phyloP scores from a whole-genome alignment of 2,329 filamentous ascomycete genomes.

The Pseudogymnoascus verrucosus region DNA sequence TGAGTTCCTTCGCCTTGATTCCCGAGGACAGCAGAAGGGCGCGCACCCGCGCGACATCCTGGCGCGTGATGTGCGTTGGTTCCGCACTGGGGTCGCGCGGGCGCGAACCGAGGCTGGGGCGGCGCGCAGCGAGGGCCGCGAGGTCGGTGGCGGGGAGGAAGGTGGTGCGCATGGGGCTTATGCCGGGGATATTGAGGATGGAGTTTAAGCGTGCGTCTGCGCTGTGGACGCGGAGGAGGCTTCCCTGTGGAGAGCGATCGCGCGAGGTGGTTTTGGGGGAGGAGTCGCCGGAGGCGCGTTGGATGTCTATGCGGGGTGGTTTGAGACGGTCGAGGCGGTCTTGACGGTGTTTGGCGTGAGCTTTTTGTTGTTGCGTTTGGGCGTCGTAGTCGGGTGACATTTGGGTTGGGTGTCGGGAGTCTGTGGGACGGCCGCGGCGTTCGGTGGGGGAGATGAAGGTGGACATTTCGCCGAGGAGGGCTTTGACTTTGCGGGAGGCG shows the following conservation, averaged over 20 bases:
- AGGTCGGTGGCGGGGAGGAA: slow-evolving; percentile 39
- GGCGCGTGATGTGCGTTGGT: slow-evolving; percentile 41
- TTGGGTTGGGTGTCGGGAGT: slow-evolving; percentile 17
- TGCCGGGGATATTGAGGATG: slow-evolving; percentile 27
- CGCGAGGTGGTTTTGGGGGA: slow-evolving; percentile 15
- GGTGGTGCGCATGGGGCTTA: slow-evolving; percentile 24
- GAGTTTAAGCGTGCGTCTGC: slow-evolving; percentile 28
- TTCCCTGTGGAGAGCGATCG: slow-evolving; percentile 13
- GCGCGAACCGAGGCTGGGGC: slow-evolving; percentile 23
- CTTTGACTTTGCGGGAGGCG: slow-evolving; percentile 6
- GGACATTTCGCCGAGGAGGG: slow-evolving; percentile 31
- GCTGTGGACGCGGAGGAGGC: slow-evolving; percentile 17
- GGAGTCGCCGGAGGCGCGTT: slow-evolving; percentile 27
- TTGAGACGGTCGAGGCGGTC: slow-evolving; percentile 29
- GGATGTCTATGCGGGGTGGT: slow-evolving; percentile 40
- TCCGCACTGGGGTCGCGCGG: slow-evolving; percentile 32
- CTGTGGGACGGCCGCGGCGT: slow-evolving; percentile 27
- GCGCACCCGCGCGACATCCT: slow-evolving; percentile 73
- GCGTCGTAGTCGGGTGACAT: not conserved
- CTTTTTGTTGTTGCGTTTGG: not conserved
- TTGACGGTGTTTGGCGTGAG: not conserved
- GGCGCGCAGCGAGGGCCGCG: slow-evolving; percentile 29
- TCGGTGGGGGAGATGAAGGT: slow-evolving; percentile 42
- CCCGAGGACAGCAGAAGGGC: slow-evolving; percentile 74
- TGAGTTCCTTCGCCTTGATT: slow-evolving; percentile 82